A percentile compares a stretch with the other conserved stretches of the same genome.
These are phyloP conservation scores for Butyriboletus loyo DNA, from an alignment of 768 basidiomycete genomes.

Conservation along the genomic window DNA sequence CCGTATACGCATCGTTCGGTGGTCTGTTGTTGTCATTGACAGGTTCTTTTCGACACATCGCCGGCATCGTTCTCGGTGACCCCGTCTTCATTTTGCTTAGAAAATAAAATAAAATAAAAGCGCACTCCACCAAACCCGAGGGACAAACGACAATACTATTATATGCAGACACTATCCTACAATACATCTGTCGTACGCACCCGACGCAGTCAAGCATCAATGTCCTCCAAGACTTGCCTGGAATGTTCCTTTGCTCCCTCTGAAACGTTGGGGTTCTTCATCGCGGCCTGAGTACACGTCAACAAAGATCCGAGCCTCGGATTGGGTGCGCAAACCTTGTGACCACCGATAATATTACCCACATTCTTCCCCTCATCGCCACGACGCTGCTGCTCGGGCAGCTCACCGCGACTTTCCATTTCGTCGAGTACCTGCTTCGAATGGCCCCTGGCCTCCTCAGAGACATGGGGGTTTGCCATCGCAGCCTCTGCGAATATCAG, in stretches of 20 bases:
- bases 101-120: constrained; percentile 41
- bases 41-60: constrained; percentile 90
- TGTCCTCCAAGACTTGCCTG: constrained; percentile 4
- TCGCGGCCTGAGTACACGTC: constrained; percentile 9
- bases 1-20: constrained; percentile 95
- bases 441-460: constrained; percentile 21
- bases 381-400: constrained; percentile 11
- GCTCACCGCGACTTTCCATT: constrained; percentile 13
- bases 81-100: constrained; percentile 88
- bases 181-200: not conserved
- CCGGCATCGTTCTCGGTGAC: constrained; percentile 88
- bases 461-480: constrained; percentile 25
- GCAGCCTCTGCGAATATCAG: constrained; percentile 17
- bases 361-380: constrained; percentile 9
- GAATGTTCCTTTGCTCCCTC: constrained; percentile 19
- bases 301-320: not conserved
- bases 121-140: not conserved
- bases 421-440: constrained; percentile 26
- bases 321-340: constrained; percentile 10
- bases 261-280: constrained; percentile 24
- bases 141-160: not conserved
- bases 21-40: constrained; percentile 92
- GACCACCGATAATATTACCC: constrained; percentile 20
- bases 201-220: not conserved
- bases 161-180: constrained; percentile 8